These are phyloP conservation scores for Beauveria sp. DNA, from an alignment of 2,329 filamentous ascomycete species.

Conservation along the genomic window DNA sequence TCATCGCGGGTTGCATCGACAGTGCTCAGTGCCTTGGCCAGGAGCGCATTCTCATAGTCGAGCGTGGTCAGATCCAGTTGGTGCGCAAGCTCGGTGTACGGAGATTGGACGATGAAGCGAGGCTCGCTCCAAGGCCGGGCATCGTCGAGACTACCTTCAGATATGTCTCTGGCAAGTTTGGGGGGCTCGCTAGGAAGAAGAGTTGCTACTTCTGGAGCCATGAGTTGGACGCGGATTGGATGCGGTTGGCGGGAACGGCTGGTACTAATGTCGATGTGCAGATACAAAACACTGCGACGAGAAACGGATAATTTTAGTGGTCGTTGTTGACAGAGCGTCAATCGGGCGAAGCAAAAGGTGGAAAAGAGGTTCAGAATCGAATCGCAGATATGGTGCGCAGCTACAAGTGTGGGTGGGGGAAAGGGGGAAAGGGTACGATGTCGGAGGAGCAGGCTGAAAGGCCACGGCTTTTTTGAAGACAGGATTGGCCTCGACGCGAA, in stretches of 20 bases:
- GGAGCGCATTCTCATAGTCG: constrained; percentile 55
- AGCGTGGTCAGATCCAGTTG: constrained; percentile 65
- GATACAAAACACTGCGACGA: neutral
- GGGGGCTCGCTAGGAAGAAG: constrained; percentile 16
- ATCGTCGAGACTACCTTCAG: constrained; percentile 15
- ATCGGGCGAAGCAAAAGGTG: neutral
- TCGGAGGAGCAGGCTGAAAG: neutral
- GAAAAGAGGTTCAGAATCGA: neutral
- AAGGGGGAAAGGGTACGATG: neutral
- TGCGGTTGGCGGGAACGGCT: neutral
- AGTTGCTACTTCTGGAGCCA: constrained; percentile 9
- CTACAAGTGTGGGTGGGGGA: neutral
- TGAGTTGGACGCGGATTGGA: neutral
- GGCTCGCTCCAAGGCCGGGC: constrained; percentile 18
- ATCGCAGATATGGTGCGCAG: neutral
- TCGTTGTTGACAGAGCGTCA: neutral
- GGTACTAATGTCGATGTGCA: neutral
- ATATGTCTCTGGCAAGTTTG: constrained; percentile 19
- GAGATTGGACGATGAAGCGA: constrained; percentile 56
- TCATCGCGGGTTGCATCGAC: constrained; percentile 56
- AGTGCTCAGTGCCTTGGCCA: constrained; percentile 62
- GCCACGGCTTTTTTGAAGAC: neutral
- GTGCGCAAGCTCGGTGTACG: constrained; percentile 64
- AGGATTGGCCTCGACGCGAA: neutral
- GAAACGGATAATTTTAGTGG: neutral